These are phyloP conservation scores for Mucor saturninus DNA, from an alignment of 371 early-diverging fungal species.

Conservation along the genomic window DNA sequence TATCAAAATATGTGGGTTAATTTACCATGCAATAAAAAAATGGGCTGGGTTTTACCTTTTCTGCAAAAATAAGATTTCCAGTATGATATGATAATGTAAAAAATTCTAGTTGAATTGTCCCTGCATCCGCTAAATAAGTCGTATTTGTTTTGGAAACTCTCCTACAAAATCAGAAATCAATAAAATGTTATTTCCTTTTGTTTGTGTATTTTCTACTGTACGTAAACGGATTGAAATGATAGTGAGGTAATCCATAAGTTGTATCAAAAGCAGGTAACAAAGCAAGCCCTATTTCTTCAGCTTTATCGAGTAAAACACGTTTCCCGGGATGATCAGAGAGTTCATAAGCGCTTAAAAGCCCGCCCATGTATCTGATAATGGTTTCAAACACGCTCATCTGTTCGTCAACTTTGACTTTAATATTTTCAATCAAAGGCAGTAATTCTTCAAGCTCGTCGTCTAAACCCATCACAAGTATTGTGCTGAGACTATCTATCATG, in stretches of 20 bases:
- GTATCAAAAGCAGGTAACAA: conserved; percentile 69
- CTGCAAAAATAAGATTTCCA: conserved; percentile 61
- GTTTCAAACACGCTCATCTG: conserved; percentile 85
- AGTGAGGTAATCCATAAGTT: conserved; percentile 60
- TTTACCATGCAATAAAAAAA: background rate
- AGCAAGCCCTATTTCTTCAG: conserved; percentile 58
- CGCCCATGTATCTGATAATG: conserved; percentile 88
- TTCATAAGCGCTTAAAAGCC: conserved; percentile 84
- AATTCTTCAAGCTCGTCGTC: conserved; percentile 70
- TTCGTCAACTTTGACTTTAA: conserved; percentile 45
- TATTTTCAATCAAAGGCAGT: conserved; percentile 54
- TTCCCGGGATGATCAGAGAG: conserved; percentile 48
- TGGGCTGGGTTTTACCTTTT: conserved; percentile 48
- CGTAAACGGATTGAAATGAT: conserved; percentile 40
- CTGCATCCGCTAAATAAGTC: conserved; percentile 80
- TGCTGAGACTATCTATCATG: conserved; percentile 83
- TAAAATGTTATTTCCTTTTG: conserved; percentile 21
- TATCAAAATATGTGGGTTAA: background rate
- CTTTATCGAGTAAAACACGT: conserved; percentile 46
- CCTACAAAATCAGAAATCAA: conserved; percentile 8
- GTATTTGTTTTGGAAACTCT: conserved; percentile 15
- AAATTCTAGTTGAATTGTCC: conserved; percentile 89
- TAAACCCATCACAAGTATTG: conserved; percentile 79
- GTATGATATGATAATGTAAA: conserved; percentile 77
- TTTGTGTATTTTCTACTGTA: background rate